Base-by-base conservation (phyloP, 192 early-diverging fungal species). In the Phycomyces blakesleeanus region DNA sequence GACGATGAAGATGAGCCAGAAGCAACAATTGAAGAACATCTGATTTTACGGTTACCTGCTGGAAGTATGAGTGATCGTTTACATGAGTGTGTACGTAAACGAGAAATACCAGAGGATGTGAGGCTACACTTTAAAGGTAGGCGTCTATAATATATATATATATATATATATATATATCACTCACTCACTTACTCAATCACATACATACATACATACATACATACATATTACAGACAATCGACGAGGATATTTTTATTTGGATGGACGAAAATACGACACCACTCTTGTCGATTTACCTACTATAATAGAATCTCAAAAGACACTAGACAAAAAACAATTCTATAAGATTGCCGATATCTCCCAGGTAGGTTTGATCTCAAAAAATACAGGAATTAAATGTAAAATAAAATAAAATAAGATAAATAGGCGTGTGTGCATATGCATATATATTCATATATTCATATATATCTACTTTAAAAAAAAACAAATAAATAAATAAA, bases 251-350 rank as follows among this genome's bases (percentile, higher is more conserved):
- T 83, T 92, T 27, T 67, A 54, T 8, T 78, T 86, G 40, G 76
- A 81, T n/a, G 76, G 74, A 10, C 42, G 75, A 11, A 73, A 75
- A 18, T 89, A 87, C 44, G 63, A 76, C 14, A 81, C 84, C n/a
- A 86, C 78, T 34, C 80, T 95, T 9, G 87, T 93, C 3, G 93
- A 95, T 68, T 66, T 95, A 34, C 93, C 93, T 11, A 88, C 85
- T 16, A 91, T 95, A 58, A 84, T 91, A 29, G 93, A 95, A 66
- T 85, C 91, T 1, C 89, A 91, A 63, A 95, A 93, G 67, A 93
- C 91, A 0, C 72, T 91, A 10, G 90, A 95, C 61, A 85, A 86
- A 62, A 91, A 92, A 59, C 91, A 93, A 64, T 80, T 91, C 37
- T 93, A 89, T 70, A 95, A 95, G 61, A 82, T 92, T 40, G 87